phyloP scores from a whole-genome alignment of 1,284 basidiomycete genomes.

The Trichosporon coremiiforme region DNA sequence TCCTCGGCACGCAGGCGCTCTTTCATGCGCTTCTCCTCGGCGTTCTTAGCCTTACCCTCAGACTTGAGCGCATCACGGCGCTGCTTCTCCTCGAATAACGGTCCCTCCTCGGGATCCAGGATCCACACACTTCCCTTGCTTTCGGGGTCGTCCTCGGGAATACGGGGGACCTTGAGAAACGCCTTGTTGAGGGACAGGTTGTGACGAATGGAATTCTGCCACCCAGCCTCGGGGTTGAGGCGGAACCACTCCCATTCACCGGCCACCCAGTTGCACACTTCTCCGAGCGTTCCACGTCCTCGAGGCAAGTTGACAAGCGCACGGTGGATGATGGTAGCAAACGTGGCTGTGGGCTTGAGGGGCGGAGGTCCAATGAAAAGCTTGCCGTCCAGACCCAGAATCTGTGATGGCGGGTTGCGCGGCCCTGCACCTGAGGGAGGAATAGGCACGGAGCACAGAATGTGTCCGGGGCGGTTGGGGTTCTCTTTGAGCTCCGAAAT shows the following conservation, averaged over 20 bases:
- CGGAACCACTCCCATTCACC: constrained; percentile 86
- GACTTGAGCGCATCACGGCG: constrained; percentile 48
- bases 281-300: constrained; percentile 84
- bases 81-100: constrained; percentile 55
- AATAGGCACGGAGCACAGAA: constrained; percentile 53
- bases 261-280: constrained; percentile 89
- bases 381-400: constrained; percentile 54
- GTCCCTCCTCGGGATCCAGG: constrained; percentile 67
- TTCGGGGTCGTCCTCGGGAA: constrained; percentile 76
- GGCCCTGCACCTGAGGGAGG: constrained; percentile 54
- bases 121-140: constrained; percentile 85
- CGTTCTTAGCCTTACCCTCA: constrained; percentile 53
- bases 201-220: constrained; percentile 94
- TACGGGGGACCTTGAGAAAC: constrained; percentile 80
- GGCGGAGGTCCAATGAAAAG: constrained; percentile 56
- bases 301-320: constrained; percentile 55
- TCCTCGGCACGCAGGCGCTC: constrained; percentile 48
- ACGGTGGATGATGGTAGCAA: constrained; percentile 55
- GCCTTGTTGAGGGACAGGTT: constrained; percentile 85
- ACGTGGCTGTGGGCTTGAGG: constrained; percentile 55
- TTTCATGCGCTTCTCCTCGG: constrained; percentile 47
- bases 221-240: constrained; percentile 73
- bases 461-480: constrained; percentile 49
- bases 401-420: constrained; percentile 49
- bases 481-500: constrained; percentile 51